A percentile compares a stretch with the other conserved stretches of the same genome.
Evolutionary conservation across 1,139 yeast genomes (phyloP).

Genomic region (Saccharomyces pastorianus): DNA sequence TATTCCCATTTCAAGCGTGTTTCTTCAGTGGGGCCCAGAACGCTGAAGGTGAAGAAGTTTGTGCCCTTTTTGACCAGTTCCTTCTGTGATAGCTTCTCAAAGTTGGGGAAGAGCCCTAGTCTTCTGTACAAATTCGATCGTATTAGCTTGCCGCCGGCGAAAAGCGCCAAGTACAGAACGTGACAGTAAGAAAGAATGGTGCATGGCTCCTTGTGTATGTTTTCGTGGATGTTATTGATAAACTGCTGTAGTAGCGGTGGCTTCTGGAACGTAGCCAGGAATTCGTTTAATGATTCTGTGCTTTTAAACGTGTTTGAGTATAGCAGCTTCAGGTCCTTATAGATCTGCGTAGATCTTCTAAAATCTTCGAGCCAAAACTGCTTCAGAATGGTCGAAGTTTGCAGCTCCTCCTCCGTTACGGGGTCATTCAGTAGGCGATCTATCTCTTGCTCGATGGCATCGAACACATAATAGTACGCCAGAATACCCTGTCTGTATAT

Average conservation of each 20-base stretch:
- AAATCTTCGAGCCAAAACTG: slow-evolving; percentile 67
- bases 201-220: slow-evolving; percentile 56
- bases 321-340: slow-evolving; percentile 59
- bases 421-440: slow-evolving; percentile 50
- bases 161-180: slow-evolving; percentile 75
- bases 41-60: slow-evolving; percentile 65
- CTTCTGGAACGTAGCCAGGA: slow-evolving; percentile 17
- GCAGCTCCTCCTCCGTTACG: slow-evolving; percentile 36
- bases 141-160: slow-evolving; percentile 80
- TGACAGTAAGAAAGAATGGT: slow-evolving; percentile 76
- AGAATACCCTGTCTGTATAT: slow-evolving; percentile 77
- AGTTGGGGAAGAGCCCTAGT: slow-evolving; percentile 67
- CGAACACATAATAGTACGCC: slow-evolving; percentile 68
- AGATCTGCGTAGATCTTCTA: slow-evolving; percentile 51
- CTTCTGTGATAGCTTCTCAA: slow-evolving; percentile 52
- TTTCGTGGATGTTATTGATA: slow-evolving; percentile 48
- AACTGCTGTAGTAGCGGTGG: slow-evolving; percentile 57
- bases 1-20: slow-evolving; percentile 54
- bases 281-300: slow-evolving; percentile 37
- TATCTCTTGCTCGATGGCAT: slow-evolving; percentile 60
- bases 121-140: slow-evolving; percentile 59
- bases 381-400: slow-evolving; percentile 35
- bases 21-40: slow-evolving; percentile 64
- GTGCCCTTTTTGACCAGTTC: slow-evolving; percentile 55
- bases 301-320: slow-evolving; percentile 50